phyloP scores from a whole-genome alignment of 208 protist species.

The Phytomonas serpens region DNA sequence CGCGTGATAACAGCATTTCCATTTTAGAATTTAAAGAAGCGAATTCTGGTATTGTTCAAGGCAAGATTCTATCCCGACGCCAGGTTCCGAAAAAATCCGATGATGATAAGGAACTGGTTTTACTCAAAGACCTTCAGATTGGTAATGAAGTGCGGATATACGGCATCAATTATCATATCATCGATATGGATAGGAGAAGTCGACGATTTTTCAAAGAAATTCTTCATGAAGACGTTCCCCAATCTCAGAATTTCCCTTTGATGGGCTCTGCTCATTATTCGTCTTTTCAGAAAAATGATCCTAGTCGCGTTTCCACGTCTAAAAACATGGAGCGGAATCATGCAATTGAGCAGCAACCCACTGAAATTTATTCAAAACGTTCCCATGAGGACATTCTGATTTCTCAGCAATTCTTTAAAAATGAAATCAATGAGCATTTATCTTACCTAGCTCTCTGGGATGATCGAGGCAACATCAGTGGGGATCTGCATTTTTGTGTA shows the following conservation, averaged over 20 bases:
- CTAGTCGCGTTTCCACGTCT: slow-evolving; percentile 47
- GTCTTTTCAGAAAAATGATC: slow-evolving; percentile 16
- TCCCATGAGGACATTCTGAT: slow-evolving; percentile 77
- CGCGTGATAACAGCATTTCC: slow-evolving; percentile 70
- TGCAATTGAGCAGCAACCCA: slow-evolving; percentile 72
- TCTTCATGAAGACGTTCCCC: slow-evolving; percentile 29
- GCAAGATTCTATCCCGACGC: slow-evolving; percentile 61
- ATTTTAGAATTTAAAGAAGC: slow-evolving; percentile 52
- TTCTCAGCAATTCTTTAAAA: slow-evolving; percentile 80
- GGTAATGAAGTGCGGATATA: slow-evolving; percentile 63
- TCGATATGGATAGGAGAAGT: slow-evolving; percentile 76
- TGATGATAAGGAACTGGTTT: slow-evolving; percentile 37
- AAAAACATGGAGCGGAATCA: slow-evolving; percentile 86
- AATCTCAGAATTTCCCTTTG: slow-evolving; percentile 26
- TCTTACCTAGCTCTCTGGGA: slow-evolving; percentile 86
- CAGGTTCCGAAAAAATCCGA: slow-evolving; percentile 51
- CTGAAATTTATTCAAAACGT: slow-evolving; percentile 85
- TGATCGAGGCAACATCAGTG: slow-evolving; percentile 71
- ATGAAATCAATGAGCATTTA: slow-evolving; percentile 82
- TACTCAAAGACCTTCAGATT: slow-evolving; percentile 66
- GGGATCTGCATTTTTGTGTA: slow-evolving; percentile 73
- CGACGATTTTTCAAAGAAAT: slow-evolving; percentile 62
- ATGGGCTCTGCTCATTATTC: slow-evolving; percentile 25
- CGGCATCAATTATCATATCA: slow-evolving; percentile 58
- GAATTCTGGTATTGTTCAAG: slow-evolving; percentile 76